Base-by-base conservation (phyloP, 2,329 filamentous ascomycete species). In the Fusarium sp. region DNA sequence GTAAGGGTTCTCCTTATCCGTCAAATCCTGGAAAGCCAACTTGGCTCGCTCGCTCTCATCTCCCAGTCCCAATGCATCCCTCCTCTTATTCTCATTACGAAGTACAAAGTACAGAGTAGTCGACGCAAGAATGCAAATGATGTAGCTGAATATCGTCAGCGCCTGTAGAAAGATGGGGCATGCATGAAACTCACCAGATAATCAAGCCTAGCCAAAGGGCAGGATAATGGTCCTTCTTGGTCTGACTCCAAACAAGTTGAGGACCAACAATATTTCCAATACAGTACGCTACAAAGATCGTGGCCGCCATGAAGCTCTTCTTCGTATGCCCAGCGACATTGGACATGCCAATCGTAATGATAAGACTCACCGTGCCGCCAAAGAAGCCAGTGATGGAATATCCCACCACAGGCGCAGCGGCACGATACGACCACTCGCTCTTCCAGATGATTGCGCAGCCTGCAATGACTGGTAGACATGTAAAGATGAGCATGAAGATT, bases 271-370 rank as follows among this genome's bases (percentile, higher is more conserved):
- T 94, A 72, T 94, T 94, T 3, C 91, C 85, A 5, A 94, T 88
- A 58, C 90, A 92, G 75, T 94, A 94, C 1, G 90, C 91, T 0
- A 92, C 90, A 67, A 94, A 94, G 2, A 92, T 90, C 0, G 89
- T 89, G 0, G 90, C 89, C 0, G 91, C 90, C 84, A 92, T 93
- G 73, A 91, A 90, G 68, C 89, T 91, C 83, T 94, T 94, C 81
- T 94, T 94, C 0, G 91, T 94, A 25, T 91, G 87, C 0, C 92
- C 92, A 0, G 91, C 91, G 0, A 94, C 90, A 69, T 94, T 94
- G 13, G 87, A 87, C 83, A 85, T 85, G 34, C 84, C 84, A 8
- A 87, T 67, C 0, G 83, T 84, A 67, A 87, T 85, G 55, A 83
- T 82, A 44, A 87, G 81, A 45, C 87, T 90, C 1, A 92, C 91